Conservation (phyloP, 1,284 basidiomycete species). For the Rhodotorula glutinis region DNA sequence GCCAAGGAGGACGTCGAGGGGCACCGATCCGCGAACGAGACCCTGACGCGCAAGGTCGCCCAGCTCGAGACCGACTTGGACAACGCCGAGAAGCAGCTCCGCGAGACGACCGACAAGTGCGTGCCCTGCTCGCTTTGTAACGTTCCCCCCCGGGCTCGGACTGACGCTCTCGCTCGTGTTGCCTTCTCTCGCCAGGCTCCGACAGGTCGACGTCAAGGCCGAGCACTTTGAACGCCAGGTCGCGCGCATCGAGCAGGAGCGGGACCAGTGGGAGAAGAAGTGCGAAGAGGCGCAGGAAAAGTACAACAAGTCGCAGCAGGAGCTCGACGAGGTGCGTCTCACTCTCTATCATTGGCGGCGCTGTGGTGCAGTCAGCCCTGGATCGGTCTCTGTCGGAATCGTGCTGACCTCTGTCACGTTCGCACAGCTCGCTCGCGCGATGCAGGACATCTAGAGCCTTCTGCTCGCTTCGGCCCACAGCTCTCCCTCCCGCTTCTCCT, state of each 20-base stretch:
- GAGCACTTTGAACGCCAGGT: slow-evolving; percentile 97
- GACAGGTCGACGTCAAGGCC: slow-evolving; percentile 97
- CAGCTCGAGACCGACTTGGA: slow-evolving; percentile 95
- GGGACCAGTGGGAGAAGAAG: slow-evolving; percentile 91
- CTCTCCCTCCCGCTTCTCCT: not conserved
- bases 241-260: slow-evolving; percentile 80
- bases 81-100: slow-evolving; percentile 90
- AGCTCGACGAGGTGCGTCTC: slow-evolving; percentile 80
- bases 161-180: not conserved
- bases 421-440: slow-evolving; percentile 30
- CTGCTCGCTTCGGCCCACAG: not conserved
- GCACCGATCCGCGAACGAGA: slow-evolving; percentile 72
- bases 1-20: slow-evolving; percentile 69
- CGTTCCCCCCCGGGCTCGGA: too few relatives aligned
- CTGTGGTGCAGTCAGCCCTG: too few relatives aligned
- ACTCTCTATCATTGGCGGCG: too few relatives aligned
- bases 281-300: slow-evolving; percentile 70
- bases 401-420: too few relatives aligned
- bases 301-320: slow-evolving; percentile 71
- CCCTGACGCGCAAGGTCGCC: slow-evolving; percentile 77
- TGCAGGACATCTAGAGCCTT: slow-evolving; percentile 37
- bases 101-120: slow-evolving; percentile 95
- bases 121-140: slow-evolving; percentile 46
- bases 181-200: slow-evolving; percentile 66
- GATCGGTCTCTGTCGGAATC: too few relatives aligned